Evolutionary conservation across 179 eudicot species (phyloP), one percentile per base, ranked within the genome.

Genomic region (Beta lomatogona): DNA sequence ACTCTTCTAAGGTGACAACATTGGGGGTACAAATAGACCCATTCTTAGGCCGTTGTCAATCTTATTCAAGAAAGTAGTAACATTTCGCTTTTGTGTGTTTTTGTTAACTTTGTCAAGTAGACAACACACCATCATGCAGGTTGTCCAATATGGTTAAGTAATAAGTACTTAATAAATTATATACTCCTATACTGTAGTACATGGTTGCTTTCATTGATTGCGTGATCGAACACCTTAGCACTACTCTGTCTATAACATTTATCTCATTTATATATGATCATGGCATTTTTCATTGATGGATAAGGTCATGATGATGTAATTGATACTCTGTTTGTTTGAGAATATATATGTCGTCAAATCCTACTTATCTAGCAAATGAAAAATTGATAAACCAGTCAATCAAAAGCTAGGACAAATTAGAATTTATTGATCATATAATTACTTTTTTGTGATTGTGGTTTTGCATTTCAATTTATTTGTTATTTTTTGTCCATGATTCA

Each of bases 101-200:
- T 79, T 44, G 48, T 57, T 57, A 70, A 45, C 9, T 57, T 69
- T 69, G 55, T 70, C 68, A 79, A 19, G 5, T 68, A 13, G 76
- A 69, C 76, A 71, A 79, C 41, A 36, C 59, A 71, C 71, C 48
- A 59, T 71, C 21, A 4, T 79, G 77, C 71, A 48, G 67, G 9
- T 48, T 48, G 52, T 21, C 52, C 19, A 66, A 36, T 36, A 36
- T 36, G 41, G 3, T 36, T 36, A 1, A 36, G 41, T 36, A 36
- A 0, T 36, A 1, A 36, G 41, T 36, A 36, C 41, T 36, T 36
- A 2, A 36, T 36, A 36, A 36, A 36, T 36, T 36, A 36, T 36
- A 36, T 36, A 36, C 41, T 36, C 41, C 41, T 36, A 36, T 36
- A 36, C 2, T 36, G 41, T 36, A 36, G 41, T 36, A 36, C 31